Conservation (phyloP, 768 basidiomycete species). For the Russula sp. region DNA sequence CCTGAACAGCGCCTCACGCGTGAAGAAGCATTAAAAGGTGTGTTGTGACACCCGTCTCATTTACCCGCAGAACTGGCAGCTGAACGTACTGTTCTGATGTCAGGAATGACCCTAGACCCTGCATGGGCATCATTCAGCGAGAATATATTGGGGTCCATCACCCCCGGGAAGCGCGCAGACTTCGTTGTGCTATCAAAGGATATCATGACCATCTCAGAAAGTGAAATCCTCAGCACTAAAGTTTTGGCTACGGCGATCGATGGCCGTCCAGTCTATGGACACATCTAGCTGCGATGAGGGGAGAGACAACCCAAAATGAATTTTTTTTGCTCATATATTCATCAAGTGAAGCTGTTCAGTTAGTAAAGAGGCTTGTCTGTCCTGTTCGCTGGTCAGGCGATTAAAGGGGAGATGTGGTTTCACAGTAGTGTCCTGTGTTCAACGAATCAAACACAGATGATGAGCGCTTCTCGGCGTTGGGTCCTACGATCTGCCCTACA, state of each 20-base stretch:
- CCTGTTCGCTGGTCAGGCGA: constrained; percentile 1
- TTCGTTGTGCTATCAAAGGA: constrained; percentile 78
- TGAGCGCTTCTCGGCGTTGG: background rate
- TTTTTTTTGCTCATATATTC: background rate
- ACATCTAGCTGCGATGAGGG: constrained; percentile 24
- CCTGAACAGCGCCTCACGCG: constrained; percentile 72
- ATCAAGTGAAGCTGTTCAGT: background rate
- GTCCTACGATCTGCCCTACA: background rate
- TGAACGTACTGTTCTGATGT: background rate
- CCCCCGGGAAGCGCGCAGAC: constrained; percentile 75
- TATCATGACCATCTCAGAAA: constrained; percentile 58
- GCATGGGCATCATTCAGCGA: constrained; percentile 86
- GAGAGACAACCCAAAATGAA: background rate
- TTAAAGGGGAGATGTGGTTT: background rate
- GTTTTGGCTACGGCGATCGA: constrained; percentile 76
- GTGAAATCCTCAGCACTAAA: constrained; percentile 56
- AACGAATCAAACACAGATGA: background rate
- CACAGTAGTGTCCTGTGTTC: background rate
- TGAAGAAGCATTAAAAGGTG: constrained; percentile 68
- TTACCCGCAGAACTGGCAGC: background rate
- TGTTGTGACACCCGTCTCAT: background rate
- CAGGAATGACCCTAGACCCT: constrained; percentile 82
- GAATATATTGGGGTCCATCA: constrained; percentile 63
- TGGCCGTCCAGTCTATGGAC: constrained; percentile 46
- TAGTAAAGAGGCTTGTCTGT: constrained; percentile 2